Conservation (phyloP, 345 rosid species). For the Eucalyptus urophylla region DNA sequence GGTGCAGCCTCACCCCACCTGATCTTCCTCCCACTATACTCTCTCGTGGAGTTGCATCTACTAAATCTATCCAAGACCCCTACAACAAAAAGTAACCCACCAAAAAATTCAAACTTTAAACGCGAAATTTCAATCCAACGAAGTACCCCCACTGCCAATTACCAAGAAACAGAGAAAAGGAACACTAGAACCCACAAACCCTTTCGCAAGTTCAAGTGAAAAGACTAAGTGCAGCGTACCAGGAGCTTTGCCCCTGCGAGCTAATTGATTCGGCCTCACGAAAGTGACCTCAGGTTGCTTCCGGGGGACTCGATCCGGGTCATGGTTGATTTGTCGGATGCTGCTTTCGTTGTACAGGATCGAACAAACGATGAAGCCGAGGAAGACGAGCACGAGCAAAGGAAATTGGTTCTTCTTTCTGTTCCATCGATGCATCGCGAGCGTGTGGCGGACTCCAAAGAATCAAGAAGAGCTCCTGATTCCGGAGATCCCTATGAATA, state of each 20-base stretch:
- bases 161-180: neutral
- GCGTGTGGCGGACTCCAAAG: neutral
- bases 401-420: conserved; percentile 61
- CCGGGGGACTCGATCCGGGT: conserved; percentile 6
- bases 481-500: neutral
- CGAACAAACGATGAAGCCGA: conserved; percentile 24
- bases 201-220: neutral
- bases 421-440: conserved; percentile 62
- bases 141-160: neutral
- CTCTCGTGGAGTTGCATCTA: conserved; percentile 56
- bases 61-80: conserved; percentile 80
- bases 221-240: conserved; percentile 12
- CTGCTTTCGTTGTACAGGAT: conserved; percentile 49
- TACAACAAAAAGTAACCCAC: neutral
- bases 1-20: conserved; percentile 22
- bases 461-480: neutral
- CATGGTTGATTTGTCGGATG: conserved; percentile 39
- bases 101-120: neutral
- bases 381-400: conserved; percentile 26
- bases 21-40: conserved; percentile 60
- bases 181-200: neutral
- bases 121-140: neutral
- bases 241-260: neutral
- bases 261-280: conserved; percentile 46
- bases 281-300: conserved; percentile 10